Conservation (phyloP, 768 basidiomycete genomes). For the Filobasidium wieringae region DNA sequence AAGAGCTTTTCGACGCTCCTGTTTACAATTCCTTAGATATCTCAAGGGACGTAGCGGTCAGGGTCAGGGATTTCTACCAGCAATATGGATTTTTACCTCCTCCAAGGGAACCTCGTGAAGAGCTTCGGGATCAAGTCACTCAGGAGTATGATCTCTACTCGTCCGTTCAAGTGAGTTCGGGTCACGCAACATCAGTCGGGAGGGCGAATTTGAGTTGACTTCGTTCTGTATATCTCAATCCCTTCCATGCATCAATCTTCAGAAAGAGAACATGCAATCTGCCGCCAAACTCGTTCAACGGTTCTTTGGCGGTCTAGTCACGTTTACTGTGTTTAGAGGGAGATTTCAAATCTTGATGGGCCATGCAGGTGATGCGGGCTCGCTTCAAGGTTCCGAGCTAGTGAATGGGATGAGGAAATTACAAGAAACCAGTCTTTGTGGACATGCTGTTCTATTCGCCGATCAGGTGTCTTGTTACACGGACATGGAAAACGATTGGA, state of each 20-base stretch:
- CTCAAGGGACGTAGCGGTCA: constrained; percentile 9
- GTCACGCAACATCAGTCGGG: background rate
- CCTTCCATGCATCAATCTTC: no score
- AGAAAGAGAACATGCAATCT: background rate
- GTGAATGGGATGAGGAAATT: background rate
- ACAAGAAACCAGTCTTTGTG: constrained; percentile 3
- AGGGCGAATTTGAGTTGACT: background rate
- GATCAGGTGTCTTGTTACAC: background rate
- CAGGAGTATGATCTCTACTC: constrained; percentile 7
- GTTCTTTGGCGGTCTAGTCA: background rate
- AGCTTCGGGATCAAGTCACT: background rate
- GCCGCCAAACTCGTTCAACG: background rate
- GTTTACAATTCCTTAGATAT: constrained; percentile 10
- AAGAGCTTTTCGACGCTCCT: background rate
- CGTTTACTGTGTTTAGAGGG: constrained; percentile 1
- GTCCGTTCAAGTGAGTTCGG: background rate
- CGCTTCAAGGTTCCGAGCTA: background rate
- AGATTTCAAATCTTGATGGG: constrained; percentile 1
- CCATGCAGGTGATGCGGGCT: background rate
- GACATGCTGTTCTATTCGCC: constrained; percentile 1
- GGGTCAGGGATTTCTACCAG: constrained; percentile 2
- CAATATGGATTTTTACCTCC: constrained; percentile 2
- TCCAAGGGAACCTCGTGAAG: background rate
- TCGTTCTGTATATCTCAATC: background rate
- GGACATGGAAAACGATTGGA: constrained; percentile 4